Conservation (phyloP, 169 alveolate genomes). For the Plasmodium falciparum region DNA sequence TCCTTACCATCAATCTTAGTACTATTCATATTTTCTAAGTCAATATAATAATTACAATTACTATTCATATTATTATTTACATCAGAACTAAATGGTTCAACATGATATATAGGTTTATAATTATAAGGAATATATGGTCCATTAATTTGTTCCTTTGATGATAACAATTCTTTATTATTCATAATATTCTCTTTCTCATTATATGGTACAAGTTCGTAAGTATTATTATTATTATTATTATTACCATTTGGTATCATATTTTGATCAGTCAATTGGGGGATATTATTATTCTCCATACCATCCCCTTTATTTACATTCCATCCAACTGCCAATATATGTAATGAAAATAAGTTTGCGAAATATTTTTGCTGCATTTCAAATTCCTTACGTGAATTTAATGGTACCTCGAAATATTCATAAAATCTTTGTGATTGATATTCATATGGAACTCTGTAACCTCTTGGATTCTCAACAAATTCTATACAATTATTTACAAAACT, state of each 20-base stretch:
- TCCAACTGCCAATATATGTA: constrained; percentile 70
- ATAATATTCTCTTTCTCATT: not conserved
- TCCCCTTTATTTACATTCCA: constrained; percentile 67
- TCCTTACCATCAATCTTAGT: not conserved
- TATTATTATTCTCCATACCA: constrained; percentile 16
- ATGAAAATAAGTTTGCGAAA: constrained; percentile 55
- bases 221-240: not conserved
- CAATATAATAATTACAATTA: not conserved
- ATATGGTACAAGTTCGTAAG: not conserved
- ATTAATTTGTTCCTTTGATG: not conserved
- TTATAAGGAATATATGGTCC: not conserved
- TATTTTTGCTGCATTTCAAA: constrained; percentile 48
- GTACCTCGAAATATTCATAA: constrained; percentile 74
- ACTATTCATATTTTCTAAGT: not conserved
- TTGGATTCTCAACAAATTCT: constrained; percentile 70
- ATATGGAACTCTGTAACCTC: constrained; percentile 69
- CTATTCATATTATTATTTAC: not conserved
- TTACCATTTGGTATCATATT: no score
- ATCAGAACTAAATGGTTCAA: not conserved
- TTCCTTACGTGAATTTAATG: constrained; percentile 37
- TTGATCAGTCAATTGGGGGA: constrained; percentile 11
- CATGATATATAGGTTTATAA: not conserved
- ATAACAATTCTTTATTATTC: no score
- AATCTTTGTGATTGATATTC: constrained; percentile 26
- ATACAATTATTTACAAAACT: not conserved